Conservation (phyloP, 2,329 filamentous ascomycete genomes). For the Didymella sp. region DNA sequence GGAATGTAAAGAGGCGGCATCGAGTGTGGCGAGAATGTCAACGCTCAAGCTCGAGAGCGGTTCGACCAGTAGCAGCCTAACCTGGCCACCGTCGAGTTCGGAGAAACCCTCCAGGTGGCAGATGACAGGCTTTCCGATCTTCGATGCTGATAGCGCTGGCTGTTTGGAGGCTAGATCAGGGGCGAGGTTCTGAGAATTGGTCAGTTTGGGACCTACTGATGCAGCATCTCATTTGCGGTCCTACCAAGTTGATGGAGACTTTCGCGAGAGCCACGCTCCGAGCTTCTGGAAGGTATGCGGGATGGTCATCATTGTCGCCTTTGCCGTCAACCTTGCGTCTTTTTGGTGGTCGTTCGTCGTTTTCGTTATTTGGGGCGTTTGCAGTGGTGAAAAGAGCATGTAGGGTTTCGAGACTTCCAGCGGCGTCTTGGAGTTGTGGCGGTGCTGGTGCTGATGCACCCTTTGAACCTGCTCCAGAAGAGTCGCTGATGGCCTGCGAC, state of each 20-base stretch:
- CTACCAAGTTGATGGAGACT: slow-evolving; percentile 35
- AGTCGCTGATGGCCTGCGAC: not conserved
- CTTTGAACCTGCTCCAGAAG: not conserved
- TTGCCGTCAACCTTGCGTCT: slow-evolving; percentile 35
- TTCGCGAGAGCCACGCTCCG: slow-evolving; percentile 42
- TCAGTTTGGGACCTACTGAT: not conserved
- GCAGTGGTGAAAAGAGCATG: slow-evolving; percentile 27
- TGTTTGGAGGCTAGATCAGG: not conserved
- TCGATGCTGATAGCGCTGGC: not conserved
- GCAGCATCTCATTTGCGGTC: not conserved
- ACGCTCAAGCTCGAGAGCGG: slow-evolving; percentile 20
- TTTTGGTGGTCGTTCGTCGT: slow-evolving; percentile 35
- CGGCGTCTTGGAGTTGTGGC: slow-evolving; percentile 17
- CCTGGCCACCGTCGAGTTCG: slow-evolving; percentile 17
- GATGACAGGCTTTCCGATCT: slow-evolving; percentile 7
- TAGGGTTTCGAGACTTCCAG: slow-evolving; percentile 21
- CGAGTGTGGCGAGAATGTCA: slow-evolving; percentile 30
- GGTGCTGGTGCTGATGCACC: not conserved
- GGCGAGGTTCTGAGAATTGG: not conserved
- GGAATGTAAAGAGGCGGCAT: slow-evolving; percentile 23
- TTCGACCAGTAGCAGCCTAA: slow-evolving; percentile 32
- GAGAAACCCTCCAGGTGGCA: slow-evolving; percentile 37
- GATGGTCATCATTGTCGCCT: slow-evolving; percentile 1
- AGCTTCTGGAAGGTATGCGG: slow-evolving; percentile 19
- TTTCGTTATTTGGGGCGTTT: not conserved